Percentiles rank a stretch among this genome's conserved stretches.
These are phyloP conservation scores for Mucor racemosus DNA, from an alignment of 371 early-diverging fungal species.

Conservation along the genomic window DNA sequence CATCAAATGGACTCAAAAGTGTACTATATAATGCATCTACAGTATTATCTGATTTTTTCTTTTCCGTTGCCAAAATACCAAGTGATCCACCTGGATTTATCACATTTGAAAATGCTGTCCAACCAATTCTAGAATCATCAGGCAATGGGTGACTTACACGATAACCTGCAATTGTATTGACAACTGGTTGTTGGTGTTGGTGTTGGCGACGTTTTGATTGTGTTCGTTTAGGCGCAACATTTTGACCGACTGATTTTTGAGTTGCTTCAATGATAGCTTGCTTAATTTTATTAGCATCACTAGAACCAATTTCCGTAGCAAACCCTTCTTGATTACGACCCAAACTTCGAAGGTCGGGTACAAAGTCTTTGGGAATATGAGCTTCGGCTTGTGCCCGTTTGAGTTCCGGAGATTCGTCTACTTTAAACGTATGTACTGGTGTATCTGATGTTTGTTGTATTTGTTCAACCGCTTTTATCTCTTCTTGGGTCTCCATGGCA, in stretches of 20 bases:
- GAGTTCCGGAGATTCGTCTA: constrained; percentile 22
- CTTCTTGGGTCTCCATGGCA: not conserved
- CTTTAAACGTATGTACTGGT: constrained; percentile 23
- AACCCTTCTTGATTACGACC: constrained; percentile 33
- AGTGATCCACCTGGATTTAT: constrained; percentile 32
- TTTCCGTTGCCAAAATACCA: constrained; percentile 21
- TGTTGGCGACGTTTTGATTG: constrained; percentile 7
- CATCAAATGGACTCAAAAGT: constrained; percentile 19
- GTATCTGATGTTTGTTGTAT: constrained; percentile 8
- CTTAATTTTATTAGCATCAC: constrained; percentile 33
- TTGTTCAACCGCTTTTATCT: not conserved
- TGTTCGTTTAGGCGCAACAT: not conserved
- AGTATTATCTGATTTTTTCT: not conserved
- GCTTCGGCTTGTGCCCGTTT: constrained; percentile 17
- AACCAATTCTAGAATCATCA: constrained; percentile 38
- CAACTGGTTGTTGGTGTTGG: constrained; percentile 11
- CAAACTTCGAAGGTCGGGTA: constrained; percentile 27
- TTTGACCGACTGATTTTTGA: constrained; percentile 22
- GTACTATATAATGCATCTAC: not conserved
- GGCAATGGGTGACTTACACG: constrained; percentile 28
- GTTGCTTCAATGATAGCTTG: constrained; percentile 26
- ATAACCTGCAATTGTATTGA: constrained; percentile 33
- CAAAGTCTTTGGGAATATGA: constrained; percentile 19
- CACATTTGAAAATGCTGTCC: constrained; percentile 39
- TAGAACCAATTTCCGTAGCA: constrained; percentile 33